Base-by-base conservation (phyloP, 352 stramenopile genomes). In the Phytophthora pisi region DNA sequence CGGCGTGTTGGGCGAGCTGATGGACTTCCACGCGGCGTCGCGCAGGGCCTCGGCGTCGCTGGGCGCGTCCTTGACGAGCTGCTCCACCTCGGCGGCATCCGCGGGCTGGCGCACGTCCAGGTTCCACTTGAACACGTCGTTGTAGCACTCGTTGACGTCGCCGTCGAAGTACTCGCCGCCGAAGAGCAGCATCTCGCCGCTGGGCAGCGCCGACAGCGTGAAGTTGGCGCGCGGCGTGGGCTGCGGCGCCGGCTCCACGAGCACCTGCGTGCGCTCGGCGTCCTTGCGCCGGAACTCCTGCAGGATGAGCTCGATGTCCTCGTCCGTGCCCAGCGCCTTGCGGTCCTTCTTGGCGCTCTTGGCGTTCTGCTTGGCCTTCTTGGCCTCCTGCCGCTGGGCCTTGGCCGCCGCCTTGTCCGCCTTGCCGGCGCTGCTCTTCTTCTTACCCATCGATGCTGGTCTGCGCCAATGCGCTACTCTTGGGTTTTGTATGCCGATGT, bases 161-260 rank as follows among this genome's bases (percentile, higher is more conserved):
- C 97, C 97, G 74, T 99, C 93, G 74, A 97, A 99, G 77, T 98
- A 99, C 80, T 99, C 97, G 51, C 97, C 97, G 38, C 97, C 97
- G 75, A 99, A 99, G 45, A 98, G 76, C 56, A 98, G 67, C 72
- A 98, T 88, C 52, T 96, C 88, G 51, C 90, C 89, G 6, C 62
- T 89, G 1, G 77, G 72, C 28, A 96, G 77, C 45, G 82, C 78
- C 18, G 84, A 90, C 51, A 96, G 78, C 28, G 84, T 89, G 51
- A 96, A 96, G 55, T 96, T 94, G 54, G 86, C 82, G 51, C 88
- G 78, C 28, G 86, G 86, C 20, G 78, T 78, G 20, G 88, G 88
- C 64, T 94, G 88, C 24, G 68, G 38, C 50, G 64, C 61, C 6
- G 65, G 51, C 31, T 91, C 84, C 13, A 95, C 64, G 10, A 64